Evolutionary conservation across 2,329 filamentous ascomycete species (phyloP).

Genomic region (Fusarium albosuccineum): DNA sequence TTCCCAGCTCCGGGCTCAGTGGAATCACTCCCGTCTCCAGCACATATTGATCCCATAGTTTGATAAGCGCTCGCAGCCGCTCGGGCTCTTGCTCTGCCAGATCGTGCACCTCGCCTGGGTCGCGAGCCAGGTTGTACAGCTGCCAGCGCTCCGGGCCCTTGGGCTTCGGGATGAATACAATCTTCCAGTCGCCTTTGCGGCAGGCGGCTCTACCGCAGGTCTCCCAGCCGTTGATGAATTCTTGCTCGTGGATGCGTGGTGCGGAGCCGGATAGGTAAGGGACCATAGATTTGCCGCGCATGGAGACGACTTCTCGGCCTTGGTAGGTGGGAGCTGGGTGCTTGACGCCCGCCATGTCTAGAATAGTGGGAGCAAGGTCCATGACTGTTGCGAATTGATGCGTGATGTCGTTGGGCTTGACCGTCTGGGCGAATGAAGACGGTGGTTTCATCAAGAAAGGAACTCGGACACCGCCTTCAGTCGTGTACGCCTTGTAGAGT

Average conservation of each 20-base stretch:
- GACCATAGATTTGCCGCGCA: constrained; percentile 64
- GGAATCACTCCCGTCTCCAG: constrained; percentile 36
- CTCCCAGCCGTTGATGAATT: constrained; percentile 68
- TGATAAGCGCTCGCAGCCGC: constrained; percentile 61
- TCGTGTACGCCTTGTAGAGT: constrained; percentile 57
- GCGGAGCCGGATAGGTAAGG: constrained; percentile 52
- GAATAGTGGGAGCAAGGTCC: constrained; percentile 62
- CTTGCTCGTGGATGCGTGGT: constrained; percentile 59
- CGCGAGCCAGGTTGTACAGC: constrained; percentile 65
- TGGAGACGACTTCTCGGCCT: constrained; percentile 62
- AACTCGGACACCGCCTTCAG: constrained; percentile 64
- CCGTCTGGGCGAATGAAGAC: constrained; percentile 17
- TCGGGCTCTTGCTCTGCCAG: constrained; percentile 57
- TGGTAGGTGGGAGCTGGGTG: constrained; percentile 56
- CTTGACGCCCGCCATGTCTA: constrained; percentile 59
- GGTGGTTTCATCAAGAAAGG: constrained; percentile 59
- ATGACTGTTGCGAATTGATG: constrained; percentile 57
- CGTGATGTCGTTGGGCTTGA: constrained; percentile 24
- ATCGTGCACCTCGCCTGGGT: constrained; percentile 65
- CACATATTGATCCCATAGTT: constrained; percentile 69
- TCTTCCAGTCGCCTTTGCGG: constrained; percentile 69
- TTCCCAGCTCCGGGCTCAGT: constrained; percentile 63
- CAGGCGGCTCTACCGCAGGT: constrained; percentile 65
- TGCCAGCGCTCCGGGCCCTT: constrained; percentile 65
- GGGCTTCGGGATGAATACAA: constrained; percentile 68